These are phyloP conservation scores for Xylaria longipes DNA, from an alignment of 495 filamentous ascomycete species.

Conservation along the genomic window DNA sequence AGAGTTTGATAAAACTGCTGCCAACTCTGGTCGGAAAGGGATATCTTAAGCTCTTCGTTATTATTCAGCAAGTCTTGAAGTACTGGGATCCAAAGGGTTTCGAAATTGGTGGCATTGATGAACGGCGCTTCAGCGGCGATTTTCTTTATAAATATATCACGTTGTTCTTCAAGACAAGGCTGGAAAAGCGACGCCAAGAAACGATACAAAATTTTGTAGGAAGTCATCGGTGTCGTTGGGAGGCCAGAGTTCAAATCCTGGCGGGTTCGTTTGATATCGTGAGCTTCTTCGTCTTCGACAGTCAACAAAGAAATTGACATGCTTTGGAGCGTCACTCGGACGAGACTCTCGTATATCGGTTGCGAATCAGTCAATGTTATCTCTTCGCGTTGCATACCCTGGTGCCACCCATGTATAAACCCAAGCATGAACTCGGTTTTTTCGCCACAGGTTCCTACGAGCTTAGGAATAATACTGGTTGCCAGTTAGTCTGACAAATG, in stretches of 20 bases:
- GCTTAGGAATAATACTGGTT: background rate
- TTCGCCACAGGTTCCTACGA: background rate
- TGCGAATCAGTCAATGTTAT: background rate
- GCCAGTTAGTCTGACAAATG: background rate
- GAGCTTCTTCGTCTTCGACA: background rate
- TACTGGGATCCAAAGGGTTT: background rate
- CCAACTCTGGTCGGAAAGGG: slow-evolving; percentile 23
- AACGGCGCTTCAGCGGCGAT: background rate
- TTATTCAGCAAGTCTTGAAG: background rate
- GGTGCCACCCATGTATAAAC: background rate
- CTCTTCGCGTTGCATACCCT: background rate
- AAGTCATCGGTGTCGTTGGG: background rate
- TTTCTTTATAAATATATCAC: background rate
- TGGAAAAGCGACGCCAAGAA: slow-evolving; percentile 4
- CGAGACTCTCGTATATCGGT: background rate
- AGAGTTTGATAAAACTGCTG: slow-evolving; percentile 29
- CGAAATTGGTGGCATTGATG: background rate
- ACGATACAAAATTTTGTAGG: background rate
- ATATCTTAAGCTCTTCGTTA: slow-evolving; percentile 45
- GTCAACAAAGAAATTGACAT: background rate
- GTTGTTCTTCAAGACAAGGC: background rate
- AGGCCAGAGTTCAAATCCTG: background rate
- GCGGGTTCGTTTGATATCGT: background rate
- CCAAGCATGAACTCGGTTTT: slow-evolving; percentile 1
- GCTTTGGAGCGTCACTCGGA: background rate